phyloP scores from a whole-genome alignment of 2,329 filamentous ascomycete species.

The Claviceps sp. region DNA sequence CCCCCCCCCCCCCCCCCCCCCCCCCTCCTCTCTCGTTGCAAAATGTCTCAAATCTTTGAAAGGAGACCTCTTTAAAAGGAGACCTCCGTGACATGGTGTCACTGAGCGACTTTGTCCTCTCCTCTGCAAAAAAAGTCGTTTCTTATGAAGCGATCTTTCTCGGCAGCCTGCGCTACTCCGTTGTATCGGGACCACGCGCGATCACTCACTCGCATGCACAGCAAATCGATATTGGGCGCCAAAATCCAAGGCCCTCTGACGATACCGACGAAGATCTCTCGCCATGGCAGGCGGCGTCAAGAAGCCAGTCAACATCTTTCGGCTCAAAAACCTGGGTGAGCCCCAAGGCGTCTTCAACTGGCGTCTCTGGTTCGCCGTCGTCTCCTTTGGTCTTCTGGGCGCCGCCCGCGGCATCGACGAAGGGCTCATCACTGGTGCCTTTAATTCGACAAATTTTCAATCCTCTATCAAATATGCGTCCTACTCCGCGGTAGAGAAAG shows the following conservation, averaged over 20 bases:
- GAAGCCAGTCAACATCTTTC: conserved; percentile 50
- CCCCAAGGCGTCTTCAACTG: conserved; percentile 63
- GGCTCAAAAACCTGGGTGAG: conserved; percentile 47
- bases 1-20: too few relatives aligned
- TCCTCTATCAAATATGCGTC: conserved; percentile 41
- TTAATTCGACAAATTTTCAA: conserved; percentile 53
- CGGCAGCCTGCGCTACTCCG: too few relatives aligned
- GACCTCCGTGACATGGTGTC: too few relatives aligned
- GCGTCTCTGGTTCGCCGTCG: conserved; percentile 63
- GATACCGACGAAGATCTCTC: neutral
- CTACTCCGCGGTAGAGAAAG: conserved; percentile 38
- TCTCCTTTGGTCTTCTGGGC: conserved; percentile 62
- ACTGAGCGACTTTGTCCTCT: too few relatives aligned
- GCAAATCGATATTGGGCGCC: neutral
- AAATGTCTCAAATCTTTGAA: too few relatives aligned
- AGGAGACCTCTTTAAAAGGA: too few relatives aligned
- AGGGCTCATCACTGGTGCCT: conserved; percentile 60
- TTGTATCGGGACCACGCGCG: too few relatives aligned
- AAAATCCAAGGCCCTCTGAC: neutral
- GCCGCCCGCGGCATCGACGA: conserved; percentile 71
- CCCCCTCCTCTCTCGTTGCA: too few relatives aligned
- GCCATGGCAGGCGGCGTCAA: conserved; percentile 38
- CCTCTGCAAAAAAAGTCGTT: too few relatives aligned
- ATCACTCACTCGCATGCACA: too few relatives aligned
- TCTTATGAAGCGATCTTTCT: too few relatives aligned